Base-by-base conservation (phyloP, 2,329 filamentous ascomycete species). In the Microdochium paspali region DNA sequence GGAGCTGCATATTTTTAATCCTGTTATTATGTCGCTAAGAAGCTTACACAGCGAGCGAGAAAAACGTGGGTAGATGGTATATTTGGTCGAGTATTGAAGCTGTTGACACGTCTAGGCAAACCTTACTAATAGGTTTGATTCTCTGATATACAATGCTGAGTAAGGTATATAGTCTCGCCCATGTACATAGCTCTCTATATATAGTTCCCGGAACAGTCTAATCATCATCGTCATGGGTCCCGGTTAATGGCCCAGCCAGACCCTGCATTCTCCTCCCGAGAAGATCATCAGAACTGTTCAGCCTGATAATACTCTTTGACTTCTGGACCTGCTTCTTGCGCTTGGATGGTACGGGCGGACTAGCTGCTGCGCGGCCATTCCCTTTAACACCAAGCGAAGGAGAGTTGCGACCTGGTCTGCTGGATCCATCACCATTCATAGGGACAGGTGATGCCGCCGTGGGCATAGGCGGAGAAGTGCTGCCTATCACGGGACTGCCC, bases 261-360 rank as follows among this genome's bases (percentile, higher is more conserved):
- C 77, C 77, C 49, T 80, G 71, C 77, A 81, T 81, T 44, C 77
- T 68, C 52, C 77, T 64, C 0, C 74, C 70, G 10, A 81, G 65
- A 54, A 81, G 55, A 54, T 81, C 77, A 49, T 80, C 77, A 32
- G 75, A 73, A 60, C 77, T 80, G 50, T 72, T 71, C 44, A 81
- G 66, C 63, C 73, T 76, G 13, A 77, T 64, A 25, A 80, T 55
- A 44, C 69, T 74, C 59, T 69, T 70, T 44, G 70, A 66, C 54
- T 66, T 65, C 26, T 56, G 58, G 13, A 47, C 56, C 49, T 31
- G 62, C 54, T 49, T 61, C 54, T 48, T 55, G 13, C 46, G 52
- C 35, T 56, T 58, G 28, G 45, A 40, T 4, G 51, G 51, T 9
- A 53, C 47, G 18, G 51, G 46, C 45, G 13, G 44, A 51, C 51